Conservation (phyloP, 2,329 filamentous ascomycete species). For the Cladosporium velox region DNA sequence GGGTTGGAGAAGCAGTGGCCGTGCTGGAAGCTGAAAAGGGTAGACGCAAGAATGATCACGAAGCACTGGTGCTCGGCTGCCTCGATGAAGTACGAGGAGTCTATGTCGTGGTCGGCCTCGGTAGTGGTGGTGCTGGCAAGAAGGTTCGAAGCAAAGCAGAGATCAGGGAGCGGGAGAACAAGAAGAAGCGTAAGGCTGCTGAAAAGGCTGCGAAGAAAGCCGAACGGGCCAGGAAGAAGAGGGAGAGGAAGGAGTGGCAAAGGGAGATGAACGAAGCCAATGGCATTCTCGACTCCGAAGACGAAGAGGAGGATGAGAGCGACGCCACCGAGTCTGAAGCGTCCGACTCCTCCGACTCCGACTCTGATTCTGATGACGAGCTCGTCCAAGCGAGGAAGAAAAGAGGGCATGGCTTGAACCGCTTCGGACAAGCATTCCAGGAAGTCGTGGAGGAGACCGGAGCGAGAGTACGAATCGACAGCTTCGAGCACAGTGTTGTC, state of each 20-base stretch:
- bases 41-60: constrained; percentile 59
- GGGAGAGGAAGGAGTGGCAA: constrained; percentile 59
- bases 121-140: constrained; percentile 71
- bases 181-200: constrained; percentile 60
- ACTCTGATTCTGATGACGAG: constrained; percentile 44
- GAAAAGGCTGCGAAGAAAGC: constrained; percentile 47
- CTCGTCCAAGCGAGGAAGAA: constrained; percentile 58
- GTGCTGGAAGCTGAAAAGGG: constrained; percentile 86
- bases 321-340: constrained; percentile 53
- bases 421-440: constrained; percentile 93
- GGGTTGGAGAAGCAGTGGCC: constrained; percentile 88
- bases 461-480: constrained; percentile 86
- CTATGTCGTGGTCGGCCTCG: constrained; percentile 91
- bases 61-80: constrained; percentile 85
- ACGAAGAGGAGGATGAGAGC: constrained; percentile 55
- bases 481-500: constrained; percentile 95
- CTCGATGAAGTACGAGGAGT: constrained; percentile 84
- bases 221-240: constrained; percentile 59
- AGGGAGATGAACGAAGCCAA: constrained; percentile 63
- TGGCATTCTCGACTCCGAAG: constrained; percentile 47
- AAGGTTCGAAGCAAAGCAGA: constrained; percentile 44
- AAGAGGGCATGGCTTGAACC: constrained; percentile 75
- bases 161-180: constrained; percentile 61
- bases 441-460: constrained; percentile 91
- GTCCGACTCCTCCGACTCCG: constrained; percentile 42